These are phyloP conservation scores for Fusarium sp. DNA, from an alignment of 2,329 filamentous ascomycete genomes.

Conservation along the genomic window DNA sequence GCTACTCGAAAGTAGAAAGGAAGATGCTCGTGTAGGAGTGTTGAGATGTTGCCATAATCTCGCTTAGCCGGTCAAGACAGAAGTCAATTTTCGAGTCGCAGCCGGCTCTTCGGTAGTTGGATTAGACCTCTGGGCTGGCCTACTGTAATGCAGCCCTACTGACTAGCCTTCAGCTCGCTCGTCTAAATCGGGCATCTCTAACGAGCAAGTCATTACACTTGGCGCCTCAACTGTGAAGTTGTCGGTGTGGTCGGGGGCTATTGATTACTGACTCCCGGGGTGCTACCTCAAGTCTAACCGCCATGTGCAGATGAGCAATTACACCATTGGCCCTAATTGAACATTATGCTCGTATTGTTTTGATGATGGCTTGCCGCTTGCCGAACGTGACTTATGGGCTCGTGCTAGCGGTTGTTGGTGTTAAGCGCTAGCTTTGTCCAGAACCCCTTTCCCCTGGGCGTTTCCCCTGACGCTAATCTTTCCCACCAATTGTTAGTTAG, in stretches of 20 bases:
- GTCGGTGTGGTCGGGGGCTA: conserved; percentile 7
- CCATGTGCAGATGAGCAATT: background rate
- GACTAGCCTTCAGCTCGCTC: no score
- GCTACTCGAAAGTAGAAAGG: conserved; percentile 3
- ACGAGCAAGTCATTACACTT: background rate
- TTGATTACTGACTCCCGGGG: background rate
- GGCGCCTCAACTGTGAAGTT: background rate
- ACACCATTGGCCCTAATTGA: no score
- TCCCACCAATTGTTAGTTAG: background rate
- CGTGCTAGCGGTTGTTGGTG: background rate
- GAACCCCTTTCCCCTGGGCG: background rate
- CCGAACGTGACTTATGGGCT: background rate
- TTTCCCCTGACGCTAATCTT: conserved; percentile 3
- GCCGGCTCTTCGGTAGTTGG: background rate
- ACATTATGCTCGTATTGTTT: background rate
- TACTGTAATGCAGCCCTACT: no score
- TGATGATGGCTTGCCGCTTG: background rate
- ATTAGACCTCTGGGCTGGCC: no score
- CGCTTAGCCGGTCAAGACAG: conserved; percentile 1
- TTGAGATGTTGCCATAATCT: conserved; percentile 8
- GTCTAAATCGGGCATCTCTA: no score
- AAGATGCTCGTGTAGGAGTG: background rate
- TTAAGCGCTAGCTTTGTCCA: background rate
- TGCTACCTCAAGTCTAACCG: background rate
- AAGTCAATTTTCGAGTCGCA: background rate